A percentile compares a stretch with the other conserved stretches of the same genome.
phyloP scores from a whole-genome alignment of 495 filamentous ascomycete species.

The Aspergillus baeticus region DNA sequence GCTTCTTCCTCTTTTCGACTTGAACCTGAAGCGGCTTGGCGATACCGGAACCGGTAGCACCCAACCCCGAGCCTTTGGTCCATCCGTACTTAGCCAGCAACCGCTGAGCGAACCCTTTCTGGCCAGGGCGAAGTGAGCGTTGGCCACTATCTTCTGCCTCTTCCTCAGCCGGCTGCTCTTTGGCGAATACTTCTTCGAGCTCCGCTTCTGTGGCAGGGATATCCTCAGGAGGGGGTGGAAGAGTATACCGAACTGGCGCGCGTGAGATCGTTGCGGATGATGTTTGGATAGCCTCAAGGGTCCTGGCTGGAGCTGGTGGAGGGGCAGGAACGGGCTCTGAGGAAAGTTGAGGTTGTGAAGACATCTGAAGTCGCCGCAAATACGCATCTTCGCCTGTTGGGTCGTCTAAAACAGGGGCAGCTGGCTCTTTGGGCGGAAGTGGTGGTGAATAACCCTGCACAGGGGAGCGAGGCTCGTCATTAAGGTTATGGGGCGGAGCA shows the following conservation, averaged over 20 bases:
- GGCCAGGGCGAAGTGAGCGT: constrained; percentile 70
- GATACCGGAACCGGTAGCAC: constrained; percentile 77
- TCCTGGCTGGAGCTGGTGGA: constrained; percentile 30
- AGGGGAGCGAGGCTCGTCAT: constrained; percentile 24
- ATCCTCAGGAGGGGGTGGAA: constrained; percentile 58
- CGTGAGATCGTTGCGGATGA: constrained; percentile 69
- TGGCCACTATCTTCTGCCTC: constrained; percentile 48
- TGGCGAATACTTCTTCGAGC: constrained; percentile 48
- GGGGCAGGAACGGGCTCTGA: constrained; percentile 31
- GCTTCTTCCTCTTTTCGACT: constrained; percentile 78
- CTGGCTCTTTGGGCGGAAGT: constrained; percentile 41
- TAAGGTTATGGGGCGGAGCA: constrained; percentile 64
- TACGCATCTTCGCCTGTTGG: constrained; percentile 68
- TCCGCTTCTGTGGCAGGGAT: constrained; percentile 57
- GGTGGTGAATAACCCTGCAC: constrained; percentile 22
- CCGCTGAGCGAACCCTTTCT: constrained; percentile 80
- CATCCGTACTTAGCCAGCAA: constrained; percentile 92
- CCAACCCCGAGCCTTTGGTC: constrained; percentile 83
- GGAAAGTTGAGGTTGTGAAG: constrained; percentile 22
- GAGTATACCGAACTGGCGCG: constrained; percentile 79
- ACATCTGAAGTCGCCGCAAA: constrained; percentile 57
- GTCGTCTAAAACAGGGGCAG: constrained; percentile 45
- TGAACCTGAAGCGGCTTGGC: constrained; percentile 77
- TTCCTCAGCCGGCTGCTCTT: constrained; percentile 50
- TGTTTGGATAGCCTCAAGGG: constrained; percentile 39